Conservation (phyloP, 805 yeast species). For the Candida dajiaensis region DNA sequence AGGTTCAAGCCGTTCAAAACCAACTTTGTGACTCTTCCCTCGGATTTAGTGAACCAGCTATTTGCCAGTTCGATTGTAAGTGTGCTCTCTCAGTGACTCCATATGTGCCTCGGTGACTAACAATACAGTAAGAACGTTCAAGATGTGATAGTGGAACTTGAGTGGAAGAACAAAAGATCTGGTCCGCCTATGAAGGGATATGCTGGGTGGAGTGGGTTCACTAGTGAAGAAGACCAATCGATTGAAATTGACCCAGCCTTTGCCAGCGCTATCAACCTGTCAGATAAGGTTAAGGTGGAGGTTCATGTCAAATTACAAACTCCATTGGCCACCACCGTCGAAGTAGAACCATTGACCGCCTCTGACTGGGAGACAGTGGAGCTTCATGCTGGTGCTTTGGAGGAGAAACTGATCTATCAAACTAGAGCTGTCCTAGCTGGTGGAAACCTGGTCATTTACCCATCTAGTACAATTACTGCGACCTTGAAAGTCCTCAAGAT, state of each 20-base stretch:
- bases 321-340: constrained; percentile 54
- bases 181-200: constrained; percentile 27
- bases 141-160: constrained; percentile 47
- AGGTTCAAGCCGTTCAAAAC: constrained; percentile 33
- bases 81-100: constrained; percentile 4
- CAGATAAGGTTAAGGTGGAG: constrained; percentile 35
- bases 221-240: constrained; percentile 25
- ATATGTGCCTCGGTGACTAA: constrained; percentile 10
- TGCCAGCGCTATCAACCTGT: constrained; percentile 45
- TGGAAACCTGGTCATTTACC: constrained; percentile 63
- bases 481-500: constrained; percentile 47
- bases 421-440: constrained; percentile 63
- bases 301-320: constrained; percentile 43
- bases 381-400: constrained; percentile 70
- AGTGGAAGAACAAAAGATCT: constrained; percentile 24
- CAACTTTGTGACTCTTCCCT: constrained; percentile 52
- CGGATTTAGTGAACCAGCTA: constrained; percentile 37
- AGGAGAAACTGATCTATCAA: constrained; percentile 69
- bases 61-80: constrained; percentile 45
- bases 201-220: constrained; percentile 67
- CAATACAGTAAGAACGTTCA: constrained; percentile 34
- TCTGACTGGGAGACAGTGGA: constrained; percentile 92
- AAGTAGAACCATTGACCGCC: constrained; percentile 68
- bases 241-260: constrained; percentile 66
- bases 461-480: constrained; percentile 57